phyloP scores from a whole-genome alignment of 2,329 filamentous ascomycete genomes.

The Neopestalotiopsis sp. region DNA sequence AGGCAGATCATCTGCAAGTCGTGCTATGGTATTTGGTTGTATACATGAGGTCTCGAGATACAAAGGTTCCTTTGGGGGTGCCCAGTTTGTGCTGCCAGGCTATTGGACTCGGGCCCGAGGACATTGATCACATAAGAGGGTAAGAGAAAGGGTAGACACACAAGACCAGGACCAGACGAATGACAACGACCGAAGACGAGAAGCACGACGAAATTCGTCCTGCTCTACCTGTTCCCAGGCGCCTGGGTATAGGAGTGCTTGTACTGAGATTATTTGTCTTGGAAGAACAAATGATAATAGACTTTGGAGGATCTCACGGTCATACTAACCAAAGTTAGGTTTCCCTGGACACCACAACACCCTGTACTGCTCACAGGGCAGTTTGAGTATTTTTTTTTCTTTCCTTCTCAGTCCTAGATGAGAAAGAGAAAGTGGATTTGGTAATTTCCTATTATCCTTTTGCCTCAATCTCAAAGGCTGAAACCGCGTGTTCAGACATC shows the following conservation, averaged over 20 bases:
- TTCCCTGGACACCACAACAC: not conserved
- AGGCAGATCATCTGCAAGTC: conserved; percentile 7
- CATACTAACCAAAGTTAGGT: conserved; percentile 6
- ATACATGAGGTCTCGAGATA: conserved; percentile 7
- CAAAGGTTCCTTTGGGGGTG: not conserved
- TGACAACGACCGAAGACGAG: not conserved
- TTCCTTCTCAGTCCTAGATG: conserved; percentile 15
- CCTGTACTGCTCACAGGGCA: conserved; percentile 22
- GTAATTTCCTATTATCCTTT: conserved; percentile 29
- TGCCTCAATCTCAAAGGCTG: conserved; percentile 27
- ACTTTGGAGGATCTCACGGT: conserved; percentile 2
- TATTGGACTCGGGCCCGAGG: not conserved
- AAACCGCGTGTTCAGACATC: conserved; percentile 22
- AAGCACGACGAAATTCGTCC: not conserved
- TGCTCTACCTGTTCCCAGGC: not conserved
- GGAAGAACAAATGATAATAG: conserved; percentile 9
- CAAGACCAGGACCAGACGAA: not conserved
- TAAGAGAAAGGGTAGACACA: not conserved
- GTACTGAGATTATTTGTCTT: not conserved
- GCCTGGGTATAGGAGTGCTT: conserved; percentile 4
- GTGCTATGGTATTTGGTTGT: conserved; percentile 3
- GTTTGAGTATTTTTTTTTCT: conserved; percentile 19
- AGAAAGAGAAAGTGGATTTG: conserved; percentile 24
- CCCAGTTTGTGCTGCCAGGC: not conserved
- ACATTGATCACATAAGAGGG: not conserved